These are phyloP conservation scores for Ophiostoma australiae DNA, from an alignment of 2,329 filamentous ascomycete species.

Conservation along the genomic window DNA sequence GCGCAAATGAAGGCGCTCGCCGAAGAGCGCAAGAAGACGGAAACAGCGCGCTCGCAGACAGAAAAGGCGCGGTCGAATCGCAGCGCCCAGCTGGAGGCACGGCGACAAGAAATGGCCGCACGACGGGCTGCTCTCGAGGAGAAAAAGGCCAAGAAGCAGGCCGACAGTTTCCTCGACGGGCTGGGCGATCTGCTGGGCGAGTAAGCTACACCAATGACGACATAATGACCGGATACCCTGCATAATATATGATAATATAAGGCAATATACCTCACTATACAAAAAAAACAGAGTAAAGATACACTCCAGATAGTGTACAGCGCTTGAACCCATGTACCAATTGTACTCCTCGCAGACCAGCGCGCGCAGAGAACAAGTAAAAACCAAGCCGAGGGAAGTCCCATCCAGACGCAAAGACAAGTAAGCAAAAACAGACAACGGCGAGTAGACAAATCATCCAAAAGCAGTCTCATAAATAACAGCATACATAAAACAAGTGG, in stretches of 20 bases:
- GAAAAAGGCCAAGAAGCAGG: conserved; percentile 37
- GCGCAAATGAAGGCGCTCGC: conserved; percentile 71
- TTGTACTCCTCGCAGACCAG: background rate
- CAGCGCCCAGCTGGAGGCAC: conserved; percentile 57
- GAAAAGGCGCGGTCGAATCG: conserved; percentile 55
- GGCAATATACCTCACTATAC: background rate
- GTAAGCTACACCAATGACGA: conserved; percentile 8
- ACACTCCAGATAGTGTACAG: background rate
- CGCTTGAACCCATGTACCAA: background rate
- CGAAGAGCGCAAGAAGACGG: conserved; percentile 63
- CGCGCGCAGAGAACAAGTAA: background rate
- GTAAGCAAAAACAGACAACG: background rate
- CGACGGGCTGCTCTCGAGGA: conserved; percentile 55
- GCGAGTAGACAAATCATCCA: background rate
- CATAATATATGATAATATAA: background rate
- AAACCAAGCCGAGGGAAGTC: background rate
- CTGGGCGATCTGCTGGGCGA: conserved; percentile 27
- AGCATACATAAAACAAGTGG: background rate
- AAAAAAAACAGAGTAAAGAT: background rate
- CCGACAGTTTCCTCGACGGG: conserved; percentile 37
- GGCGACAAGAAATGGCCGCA: conserved; percentile 60
- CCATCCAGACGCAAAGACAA: background rate
- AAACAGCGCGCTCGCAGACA: conserved; percentile 61
- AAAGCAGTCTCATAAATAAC: background rate
- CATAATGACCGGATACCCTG: conserved; percentile 2